A percentile compares a stretch with the other conserved stretches of the same genome.
phyloP scores from a whole-genome alignment of 345 rosid species.

The Rhodomyrtus tomentosa region DNA sequence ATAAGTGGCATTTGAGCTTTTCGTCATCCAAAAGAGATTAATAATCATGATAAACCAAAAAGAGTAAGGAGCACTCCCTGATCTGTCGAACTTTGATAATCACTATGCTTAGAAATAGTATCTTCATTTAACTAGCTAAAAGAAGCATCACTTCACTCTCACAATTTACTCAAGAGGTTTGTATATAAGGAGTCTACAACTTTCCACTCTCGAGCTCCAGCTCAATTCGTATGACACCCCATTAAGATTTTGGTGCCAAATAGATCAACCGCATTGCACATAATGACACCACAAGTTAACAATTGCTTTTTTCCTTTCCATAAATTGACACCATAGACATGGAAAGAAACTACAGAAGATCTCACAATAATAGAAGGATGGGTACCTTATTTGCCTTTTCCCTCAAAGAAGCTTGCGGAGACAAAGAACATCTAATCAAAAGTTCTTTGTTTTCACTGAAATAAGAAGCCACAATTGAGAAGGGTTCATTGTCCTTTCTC shows the following conservation, averaged over 20 bases:
- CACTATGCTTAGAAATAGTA: background rate
- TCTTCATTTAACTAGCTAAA: background rate
- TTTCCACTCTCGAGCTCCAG: background rate
- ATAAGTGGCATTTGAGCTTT: background rate
- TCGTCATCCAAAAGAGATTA: background rate
- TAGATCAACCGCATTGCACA: background rate
- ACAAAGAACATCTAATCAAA: slow-evolving; percentile 61
- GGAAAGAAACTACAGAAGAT: background rate
- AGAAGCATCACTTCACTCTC: background rate
- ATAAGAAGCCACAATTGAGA: slow-evolving; percentile 54
- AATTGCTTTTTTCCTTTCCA: background rate
- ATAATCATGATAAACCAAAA: background rate
- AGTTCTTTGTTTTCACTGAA: slow-evolving; percentile 57
- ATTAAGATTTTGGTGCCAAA: background rate
- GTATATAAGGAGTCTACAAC: background rate
- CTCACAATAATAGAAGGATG: background rate
- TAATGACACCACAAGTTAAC: background rate
- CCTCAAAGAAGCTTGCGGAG: slow-evolving; percentile 82
- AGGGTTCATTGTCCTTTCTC: slow-evolving; percentile 59
- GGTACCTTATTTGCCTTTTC: slow-evolving; percentile 82
- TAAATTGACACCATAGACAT: background rate
- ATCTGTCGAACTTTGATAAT: background rate
- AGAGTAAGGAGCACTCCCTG: background rate
- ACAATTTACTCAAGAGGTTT: background rate
- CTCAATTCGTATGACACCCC: background rate